phyloP scores from a whole-genome alignment of 2,329 filamentous ascomycete genomes.

The Fusarium tanahbumbuense region DNA sequence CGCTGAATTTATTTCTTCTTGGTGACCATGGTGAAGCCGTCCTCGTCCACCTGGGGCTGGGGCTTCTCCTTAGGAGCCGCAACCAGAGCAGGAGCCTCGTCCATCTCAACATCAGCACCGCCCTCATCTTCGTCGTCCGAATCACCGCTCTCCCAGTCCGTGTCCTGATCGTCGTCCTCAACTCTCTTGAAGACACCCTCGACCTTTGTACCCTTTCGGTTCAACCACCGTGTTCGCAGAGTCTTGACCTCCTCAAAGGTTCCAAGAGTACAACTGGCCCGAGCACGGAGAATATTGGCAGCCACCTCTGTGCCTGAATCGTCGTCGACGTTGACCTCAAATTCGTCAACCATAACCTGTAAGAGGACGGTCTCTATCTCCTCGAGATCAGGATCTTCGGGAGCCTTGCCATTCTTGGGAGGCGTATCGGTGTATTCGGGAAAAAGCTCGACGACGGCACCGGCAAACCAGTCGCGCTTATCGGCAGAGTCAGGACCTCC shows the following conservation, averaged over 20 bases:
- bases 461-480: constrained; percentile 97
- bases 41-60: constrained; percentile 80
- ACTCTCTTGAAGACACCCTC: constrained; percentile 66
- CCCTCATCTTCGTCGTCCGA: constrained; percentile 69
- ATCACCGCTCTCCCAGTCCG: constrained; percentile 71
- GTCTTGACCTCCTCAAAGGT: constrained; percentile 73
- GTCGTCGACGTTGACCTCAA: constrained; percentile 92
- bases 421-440: constrained; percentile 67
- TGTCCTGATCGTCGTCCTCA: constrained; percentile 67
- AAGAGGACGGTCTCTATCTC: constrained; percentile 88
- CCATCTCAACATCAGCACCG: constrained; percentile 73
- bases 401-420: constrained; percentile 44
- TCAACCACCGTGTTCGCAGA: constrained; percentile 72
- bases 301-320: constrained; percentile 83
- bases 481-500: constrained; percentile 84
- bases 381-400: constrained; percentile 72
- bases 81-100: constrained; percentile 73
- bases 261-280: constrained; percentile 72
- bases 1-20: constrained; percentile 60
- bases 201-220: constrained; percentile 69
- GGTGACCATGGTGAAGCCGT: constrained; percentile 82
- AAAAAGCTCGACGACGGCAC: constrained; percentile 85
- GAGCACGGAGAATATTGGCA: constrained; percentile 74
- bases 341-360: constrained; percentile 95
- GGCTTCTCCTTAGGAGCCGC: constrained; percentile 69